A percentile compares a stretch with the other conserved stretches of the same genome.
phyloP scores from a whole-genome alignment of 345 rosid genomes.

The Moringa oleifera region DNA sequence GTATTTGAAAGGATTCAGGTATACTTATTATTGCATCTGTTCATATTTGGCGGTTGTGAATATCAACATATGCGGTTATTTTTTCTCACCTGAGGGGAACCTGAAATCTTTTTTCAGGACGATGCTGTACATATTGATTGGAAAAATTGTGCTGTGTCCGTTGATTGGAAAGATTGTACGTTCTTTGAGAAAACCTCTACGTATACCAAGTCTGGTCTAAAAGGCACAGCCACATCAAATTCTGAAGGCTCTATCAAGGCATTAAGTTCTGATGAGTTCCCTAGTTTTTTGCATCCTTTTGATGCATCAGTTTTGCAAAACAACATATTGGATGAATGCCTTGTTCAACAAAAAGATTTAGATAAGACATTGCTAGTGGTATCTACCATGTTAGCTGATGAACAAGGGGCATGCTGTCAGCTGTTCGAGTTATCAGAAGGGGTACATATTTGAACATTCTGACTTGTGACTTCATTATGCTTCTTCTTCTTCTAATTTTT shows the following conservation, averaged over 20 bases:
- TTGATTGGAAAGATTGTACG: conserved; percentile 79
- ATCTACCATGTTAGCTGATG: conserved; percentile 25
- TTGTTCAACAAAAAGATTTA: conserved; percentile 24
- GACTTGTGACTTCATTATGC: background rate
- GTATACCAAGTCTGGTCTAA: conserved; percentile 15
- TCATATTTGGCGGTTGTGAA: conserved; percentile 4
- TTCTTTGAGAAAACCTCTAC: conserved; percentile 36
- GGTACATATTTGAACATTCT: conserved; percentile 27
- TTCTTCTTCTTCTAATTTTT: conserved; percentile 5
- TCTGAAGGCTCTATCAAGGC: conserved; percentile 27
- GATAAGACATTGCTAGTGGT: conserved; percentile 23
- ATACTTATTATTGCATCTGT: conserved; percentile 10
- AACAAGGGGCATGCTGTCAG: conserved; percentile 25
- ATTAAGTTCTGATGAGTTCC: conserved; percentile 36
- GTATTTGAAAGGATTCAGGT: conserved; percentile 75
- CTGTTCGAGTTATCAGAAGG: conserved; percentile 21
- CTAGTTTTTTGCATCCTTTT: conserved; percentile 12
- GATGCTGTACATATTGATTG: conserved; percentile 53
- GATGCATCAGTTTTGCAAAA: conserved; percentile 24
- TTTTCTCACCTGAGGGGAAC: background rate
- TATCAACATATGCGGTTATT: background rate
- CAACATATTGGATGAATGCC: conserved; percentile 21
- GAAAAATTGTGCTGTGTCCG: conserved; percentile 54
- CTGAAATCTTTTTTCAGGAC: conserved; percentile 32
- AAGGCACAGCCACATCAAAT: conserved; percentile 22